Conservation (phyloP, 805 yeast genomes). For the Candida corydali region DNA sequence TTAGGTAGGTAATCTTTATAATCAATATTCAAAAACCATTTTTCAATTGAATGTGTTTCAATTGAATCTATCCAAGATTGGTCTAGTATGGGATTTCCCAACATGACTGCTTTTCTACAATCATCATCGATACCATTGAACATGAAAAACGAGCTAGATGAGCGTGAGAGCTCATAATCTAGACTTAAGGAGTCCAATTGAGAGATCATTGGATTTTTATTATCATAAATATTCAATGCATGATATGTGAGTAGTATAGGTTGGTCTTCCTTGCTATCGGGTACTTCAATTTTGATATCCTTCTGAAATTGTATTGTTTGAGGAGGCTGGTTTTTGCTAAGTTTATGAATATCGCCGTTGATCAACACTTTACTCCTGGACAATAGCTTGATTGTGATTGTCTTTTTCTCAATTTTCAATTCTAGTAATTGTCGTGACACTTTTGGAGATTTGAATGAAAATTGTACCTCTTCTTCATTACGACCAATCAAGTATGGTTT, state of each 20-base stretch:
- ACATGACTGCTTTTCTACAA: slow-evolving; percentile 22
- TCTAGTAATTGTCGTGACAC: slow-evolving; percentile 30
- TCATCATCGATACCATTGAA: slow-evolving; percentile 10
- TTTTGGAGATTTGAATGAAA: slow-evolving; percentile 23
- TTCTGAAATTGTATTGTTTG: slow-evolving; percentile 4
- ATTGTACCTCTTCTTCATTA: slow-evolving; percentile 20
- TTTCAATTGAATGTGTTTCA: slow-evolving; percentile 10
- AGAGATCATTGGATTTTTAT: neutral
- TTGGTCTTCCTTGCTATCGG: slow-evolving; percentile 8
- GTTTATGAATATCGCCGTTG: slow-evolving; percentile 20
- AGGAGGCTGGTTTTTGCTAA: slow-evolving; percentile 11
- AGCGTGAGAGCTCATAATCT: slow-evolving; percentile 12
- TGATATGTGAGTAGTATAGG: slow-evolving; percentile 18
- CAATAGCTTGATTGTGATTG: slow-evolving; percentile 19
- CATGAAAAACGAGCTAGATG: slow-evolving; percentile 21
- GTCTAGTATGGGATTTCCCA: slow-evolving; percentile 26
- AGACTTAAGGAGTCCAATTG: slow-evolving; percentile 1
- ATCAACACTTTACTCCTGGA: slow-evolving; percentile 29
- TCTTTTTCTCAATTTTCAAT: slow-evolving; percentile 14
- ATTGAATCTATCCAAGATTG: slow-evolving; percentile 20
- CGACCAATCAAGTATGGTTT: slow-evolving; percentile 23
- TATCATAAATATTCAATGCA: slow-evolving; percentile 13
- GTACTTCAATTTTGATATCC: slow-evolving; percentile 9
- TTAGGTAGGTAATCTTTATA: slow-evolving; percentile 13
- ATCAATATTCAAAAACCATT: slow-evolving; percentile 20